Evolutionary conservation across 2,329 filamentous ascomycete species (phyloP).

Genomic region (Verticillium klebahnii): DNA sequence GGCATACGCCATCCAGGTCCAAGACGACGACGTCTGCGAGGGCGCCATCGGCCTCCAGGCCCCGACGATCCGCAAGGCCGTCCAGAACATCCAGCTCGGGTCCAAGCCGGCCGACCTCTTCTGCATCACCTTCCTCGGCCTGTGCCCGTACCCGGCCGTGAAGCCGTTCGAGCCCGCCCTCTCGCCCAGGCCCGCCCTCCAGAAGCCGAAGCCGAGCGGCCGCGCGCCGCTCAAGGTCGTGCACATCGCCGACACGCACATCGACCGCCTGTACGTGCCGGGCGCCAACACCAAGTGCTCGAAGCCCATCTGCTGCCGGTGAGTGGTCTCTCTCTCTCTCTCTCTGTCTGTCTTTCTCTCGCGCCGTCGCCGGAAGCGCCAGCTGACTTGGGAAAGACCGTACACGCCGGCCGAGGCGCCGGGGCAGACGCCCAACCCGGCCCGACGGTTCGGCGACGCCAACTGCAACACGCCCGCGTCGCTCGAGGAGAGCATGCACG

Average conservation of each 20-base stretch:
- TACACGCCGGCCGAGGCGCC: conserved; percentile 43
- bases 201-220: conserved; percentile 35
- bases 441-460: conserved; percentile 46
- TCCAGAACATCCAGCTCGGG: conserved; percentile 41
- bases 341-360: no score
- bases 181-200: conserved; percentile 32
- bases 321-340: conserved; percentile 5
- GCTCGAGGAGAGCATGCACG: conserved; percentile 52
- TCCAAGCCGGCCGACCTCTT: conserved; percentile 47
- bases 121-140: conserved; percentile 48
- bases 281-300: conserved; percentile 51
- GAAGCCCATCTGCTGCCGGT: conserved; percentile 56
- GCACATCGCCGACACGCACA: conserved; percentile 56
- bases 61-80: conserved; percentile 43
- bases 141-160: conserved; percentile 45
- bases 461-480: conserved; percentile 46
- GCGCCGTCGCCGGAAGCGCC: background rate
- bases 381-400: conserved; percentile 21
- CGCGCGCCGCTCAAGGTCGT: conserved; percentile 46
- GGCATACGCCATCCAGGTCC: conserved; percentile 15
- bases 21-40: conserved; percentile 51
- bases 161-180: conserved; percentile 32
- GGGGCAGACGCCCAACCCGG: conserved; percentile 42
- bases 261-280: conserved; percentile 49
- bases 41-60: conserved; percentile 48